phyloP scores from a whole-genome alignment of 1,284 basidiomycete species.

The Cryptococcus maquisensis region DNA sequence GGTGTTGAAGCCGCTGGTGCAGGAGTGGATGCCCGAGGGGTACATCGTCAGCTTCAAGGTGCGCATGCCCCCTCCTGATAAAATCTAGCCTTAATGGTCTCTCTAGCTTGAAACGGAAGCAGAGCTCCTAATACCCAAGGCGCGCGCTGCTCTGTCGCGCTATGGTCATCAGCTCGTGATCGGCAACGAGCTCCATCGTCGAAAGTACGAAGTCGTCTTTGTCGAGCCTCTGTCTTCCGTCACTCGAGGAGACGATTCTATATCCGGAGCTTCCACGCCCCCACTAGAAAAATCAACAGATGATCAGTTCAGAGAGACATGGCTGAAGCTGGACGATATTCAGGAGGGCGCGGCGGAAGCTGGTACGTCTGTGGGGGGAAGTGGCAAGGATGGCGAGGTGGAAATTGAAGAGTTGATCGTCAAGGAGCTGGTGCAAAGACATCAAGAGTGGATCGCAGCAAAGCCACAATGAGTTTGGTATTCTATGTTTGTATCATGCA shows the following conservation, averaged over 20 bases:
- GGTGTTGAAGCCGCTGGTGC: slow-evolving; percentile 84
- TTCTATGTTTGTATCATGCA: not conserved
- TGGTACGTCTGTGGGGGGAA: slow-evolving; percentile 10
- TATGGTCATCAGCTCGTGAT: slow-evolving; percentile 98
- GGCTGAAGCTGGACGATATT: slow-evolving; percentile 64
- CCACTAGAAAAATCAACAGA: slow-evolving; percentile 26
- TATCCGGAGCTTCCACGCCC: not conserved
- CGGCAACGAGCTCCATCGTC: slow-evolving; percentile 82
- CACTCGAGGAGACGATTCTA: not conserved
- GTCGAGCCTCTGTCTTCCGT: slow-evolving; percentile 52
- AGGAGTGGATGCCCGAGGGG: slow-evolving; percentile 87
- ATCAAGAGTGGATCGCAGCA: slow-evolving; percentile 61
- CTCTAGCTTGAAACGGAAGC: slow-evolving; percentile 86
- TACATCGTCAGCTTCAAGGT: slow-evolving; percentile 98
- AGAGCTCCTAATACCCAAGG: slow-evolving; percentile 80
- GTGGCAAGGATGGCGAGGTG: slow-evolving; percentile 35
- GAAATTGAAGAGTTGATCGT: slow-evolving; percentile 93
- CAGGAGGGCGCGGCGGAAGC: slow-evolving; percentile 25
- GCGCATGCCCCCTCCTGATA: slow-evolving; percentile 2
- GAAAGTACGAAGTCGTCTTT: slow-evolving; percentile 90
- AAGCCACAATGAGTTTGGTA: not conserved
- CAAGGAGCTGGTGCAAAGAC: slow-evolving; percentile 65
- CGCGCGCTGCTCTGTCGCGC: slow-evolving; percentile 75
- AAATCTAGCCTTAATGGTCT: not conserved
- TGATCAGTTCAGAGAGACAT: slow-evolving; percentile 58